phyloP scores from a whole-genome alignment of 2,329 filamentous ascomycete genomes.

The Fusarium incarnatum region DNA sequence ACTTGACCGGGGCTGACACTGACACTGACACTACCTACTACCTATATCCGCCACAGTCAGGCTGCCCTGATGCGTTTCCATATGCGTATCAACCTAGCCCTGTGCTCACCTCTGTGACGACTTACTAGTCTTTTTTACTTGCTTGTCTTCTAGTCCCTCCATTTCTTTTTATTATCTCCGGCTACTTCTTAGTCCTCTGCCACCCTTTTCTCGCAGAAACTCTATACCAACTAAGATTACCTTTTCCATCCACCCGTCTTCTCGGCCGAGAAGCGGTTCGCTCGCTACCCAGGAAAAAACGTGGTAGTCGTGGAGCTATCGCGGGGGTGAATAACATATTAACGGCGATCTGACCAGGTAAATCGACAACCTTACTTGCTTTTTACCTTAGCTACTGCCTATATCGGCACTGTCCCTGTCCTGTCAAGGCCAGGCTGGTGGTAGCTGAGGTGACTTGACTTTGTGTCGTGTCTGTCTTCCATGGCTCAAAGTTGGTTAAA shows the following conservation, averaged over 20 bases:
- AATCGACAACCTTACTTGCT: slow-evolving; percentile 14
- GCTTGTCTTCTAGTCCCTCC: slow-evolving; percentile 11
- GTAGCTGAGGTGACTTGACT: neutral
- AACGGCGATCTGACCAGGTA: slow-evolving; percentile 25
- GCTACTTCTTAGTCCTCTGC: slow-evolving; percentile 29
- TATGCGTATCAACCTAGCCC: slow-evolving; percentile 32
- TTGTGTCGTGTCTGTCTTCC: slow-evolving; percentile 2
- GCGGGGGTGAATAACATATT: slow-evolving; percentile 9
- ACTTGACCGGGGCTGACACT: slow-evolving; percentile 27
- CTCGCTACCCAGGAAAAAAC: slow-evolving; percentile 11
- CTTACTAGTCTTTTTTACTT: slow-evolving; percentile 23
- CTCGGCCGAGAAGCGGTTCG: slow-evolving; percentile 33
- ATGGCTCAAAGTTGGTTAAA: slow-evolving; percentile 42
- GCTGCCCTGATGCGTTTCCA: slow-evolving; percentile 35
- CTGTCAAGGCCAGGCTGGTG: neutral
- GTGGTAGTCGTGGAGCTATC: slow-evolving; percentile 28
- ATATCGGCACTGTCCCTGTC: neutral
- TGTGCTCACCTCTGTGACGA: slow-evolving; percentile 28
- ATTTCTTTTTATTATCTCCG: slow-evolving; percentile 26
- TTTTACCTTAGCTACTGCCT: neutral
- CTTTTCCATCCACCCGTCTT: slow-evolving; percentile 23
- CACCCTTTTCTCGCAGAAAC: slow-evolving; percentile 24
- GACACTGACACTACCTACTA: slow-evolving; percentile 9
- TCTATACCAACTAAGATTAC: slow-evolving; percentile 21
- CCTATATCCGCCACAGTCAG: slow-evolving; percentile 21